phyloP scores from a whole-genome alignment of 805 yeast species.

The Barnettozyma sucrosica region DNA sequence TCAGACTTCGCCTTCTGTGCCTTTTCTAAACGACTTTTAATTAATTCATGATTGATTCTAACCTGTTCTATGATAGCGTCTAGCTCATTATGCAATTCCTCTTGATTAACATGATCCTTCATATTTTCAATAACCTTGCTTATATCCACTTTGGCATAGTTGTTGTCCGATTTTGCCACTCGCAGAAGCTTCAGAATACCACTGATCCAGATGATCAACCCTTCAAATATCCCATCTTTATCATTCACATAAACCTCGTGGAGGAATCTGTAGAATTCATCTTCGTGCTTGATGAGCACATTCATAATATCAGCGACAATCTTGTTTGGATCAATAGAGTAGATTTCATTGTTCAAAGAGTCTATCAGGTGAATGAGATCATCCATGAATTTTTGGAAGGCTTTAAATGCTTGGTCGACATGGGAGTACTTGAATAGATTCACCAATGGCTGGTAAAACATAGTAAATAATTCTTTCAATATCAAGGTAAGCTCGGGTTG shows the following conservation, averaged over 20 bases:
- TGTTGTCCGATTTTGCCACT: conserved; percentile 40
- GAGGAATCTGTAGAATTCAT: conserved; percentile 64
- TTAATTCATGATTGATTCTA: conserved; percentile 27
- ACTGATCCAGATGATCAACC: conserved; percentile 70
- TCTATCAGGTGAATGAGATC: neutral
- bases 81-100: conserved; percentile 32
- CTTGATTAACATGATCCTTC: conserved; percentile 19
- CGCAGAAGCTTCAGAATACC: conserved; percentile 58
- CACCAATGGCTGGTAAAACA: conserved; percentile 69
- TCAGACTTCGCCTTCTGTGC: conserved; percentile 22
- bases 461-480: conserved; percentile 63
- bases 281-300: conserved; percentile 67
- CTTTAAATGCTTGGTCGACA: conserved; percentile 8
- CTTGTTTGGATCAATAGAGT: conserved; percentile 55
- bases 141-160: conserved; percentile 40
- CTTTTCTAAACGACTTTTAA: conserved; percentile 30
- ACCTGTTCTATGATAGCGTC: conserved; percentile 34
- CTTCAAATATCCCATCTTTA: conserved; percentile 61
- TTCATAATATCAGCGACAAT: conserved; percentile 62
- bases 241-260: conserved; percentile 82
- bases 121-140: conserved; percentile 27
- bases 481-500: conserved; percentile 78
- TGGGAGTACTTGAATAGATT: conserved; percentile 19
- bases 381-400: conserved; percentile 49
- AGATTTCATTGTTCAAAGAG: conserved; percentile 32